Conservation (phyloP, 1,139 yeast genomes). For the Waltiozyma sp. region DNA sequence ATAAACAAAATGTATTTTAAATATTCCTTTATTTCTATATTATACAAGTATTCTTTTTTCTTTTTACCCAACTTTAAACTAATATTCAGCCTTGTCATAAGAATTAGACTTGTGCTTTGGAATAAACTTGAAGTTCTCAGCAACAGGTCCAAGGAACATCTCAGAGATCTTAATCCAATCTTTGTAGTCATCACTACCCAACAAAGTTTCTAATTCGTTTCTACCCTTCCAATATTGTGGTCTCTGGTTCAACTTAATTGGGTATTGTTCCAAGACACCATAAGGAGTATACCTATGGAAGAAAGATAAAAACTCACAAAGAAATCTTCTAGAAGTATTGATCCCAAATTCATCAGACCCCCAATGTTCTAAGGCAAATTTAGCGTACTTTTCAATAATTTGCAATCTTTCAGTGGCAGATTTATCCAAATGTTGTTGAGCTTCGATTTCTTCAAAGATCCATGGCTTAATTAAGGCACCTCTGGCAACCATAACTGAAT, state of each 20-base stretch:
- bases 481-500: constrained; percentile 94
- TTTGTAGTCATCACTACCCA: constrained; percentile 73
- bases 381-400: constrained; percentile 54
- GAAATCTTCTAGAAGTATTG: constrained; percentile 73
- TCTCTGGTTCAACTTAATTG: constrained; percentile 84
- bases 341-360: constrained; percentile 95
- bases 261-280: constrained; percentile 81
- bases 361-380: constrained; percentile 91
- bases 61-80: too few relatives aligned
- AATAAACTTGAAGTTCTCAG: constrained; percentile 61
- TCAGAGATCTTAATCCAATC: constrained; percentile 98
- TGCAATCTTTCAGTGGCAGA: constrained; percentile 82
- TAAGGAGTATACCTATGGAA: constrained; percentile 92
- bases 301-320: constrained; percentile 91
- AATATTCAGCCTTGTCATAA: constrained; percentile 26
- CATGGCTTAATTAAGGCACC: constrained; percentile 98
- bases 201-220: constrained; percentile 79
- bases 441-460: constrained; percentile 93
- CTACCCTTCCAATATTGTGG: constrained; percentile 95
- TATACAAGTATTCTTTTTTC: too few relatives aligned
- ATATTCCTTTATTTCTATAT: not conserved
- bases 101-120: constrained; percentile 96
- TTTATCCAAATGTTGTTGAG: constrained; percentile 84
- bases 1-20: too few relatives aligned
- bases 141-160: constrained; percentile 83